Conservation (phyloP, 129 eudicot genomes). For the Helianthus tuberosus region DNA sequence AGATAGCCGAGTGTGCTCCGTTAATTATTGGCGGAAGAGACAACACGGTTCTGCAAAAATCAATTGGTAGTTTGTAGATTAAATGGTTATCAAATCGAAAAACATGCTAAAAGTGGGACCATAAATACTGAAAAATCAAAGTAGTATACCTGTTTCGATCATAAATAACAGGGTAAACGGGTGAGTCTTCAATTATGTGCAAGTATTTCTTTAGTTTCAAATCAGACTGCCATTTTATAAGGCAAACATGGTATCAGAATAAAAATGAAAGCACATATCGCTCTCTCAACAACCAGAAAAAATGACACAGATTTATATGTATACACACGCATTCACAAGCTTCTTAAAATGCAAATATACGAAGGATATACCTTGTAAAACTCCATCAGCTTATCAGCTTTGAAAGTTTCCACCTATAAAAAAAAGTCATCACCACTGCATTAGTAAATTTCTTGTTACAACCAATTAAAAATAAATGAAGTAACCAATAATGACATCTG, state of each 20-base stretch:
- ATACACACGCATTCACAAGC: background rate
- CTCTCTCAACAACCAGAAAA: slow-evolving; percentile 15
- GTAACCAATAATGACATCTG: slow-evolving; percentile 10
- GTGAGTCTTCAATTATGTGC: slow-evolving; percentile 87
- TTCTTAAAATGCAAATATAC: background rate
- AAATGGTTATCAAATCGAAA: slow-evolving; percentile 16
- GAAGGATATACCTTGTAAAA: slow-evolving; percentile 63
- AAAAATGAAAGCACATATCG: slow-evolving; percentile 1
- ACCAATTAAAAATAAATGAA: background rate
- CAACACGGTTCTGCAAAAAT: slow-evolving; percentile 77
- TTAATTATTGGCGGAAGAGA: slow-evolving; percentile 94
- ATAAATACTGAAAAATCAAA: background rate
- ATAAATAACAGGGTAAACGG: slow-evolving; percentile 87
- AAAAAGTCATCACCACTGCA: slow-evolving; percentile 26
- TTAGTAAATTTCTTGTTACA: slow-evolving; percentile 16
- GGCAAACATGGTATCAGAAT: slow-evolving; percentile 15
- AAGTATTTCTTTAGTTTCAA: slow-evolving; percentile 87
- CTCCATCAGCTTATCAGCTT: slow-evolving; percentile 82
- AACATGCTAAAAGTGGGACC: background rate
- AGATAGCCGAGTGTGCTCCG: slow-evolving; percentile 94
- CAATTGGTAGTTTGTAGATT: background rate
- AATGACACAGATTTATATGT: background rate
- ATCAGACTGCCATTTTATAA: slow-evolving; percentile 70
- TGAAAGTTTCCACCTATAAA: slow-evolving; percentile 60
- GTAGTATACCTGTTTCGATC: slow-evolving; percentile 70